These are phyloP conservation scores for Bertia moriformis DNA, from an alignment of 2,329 filamentous ascomycete species.

Conservation along the genomic window DNA sequence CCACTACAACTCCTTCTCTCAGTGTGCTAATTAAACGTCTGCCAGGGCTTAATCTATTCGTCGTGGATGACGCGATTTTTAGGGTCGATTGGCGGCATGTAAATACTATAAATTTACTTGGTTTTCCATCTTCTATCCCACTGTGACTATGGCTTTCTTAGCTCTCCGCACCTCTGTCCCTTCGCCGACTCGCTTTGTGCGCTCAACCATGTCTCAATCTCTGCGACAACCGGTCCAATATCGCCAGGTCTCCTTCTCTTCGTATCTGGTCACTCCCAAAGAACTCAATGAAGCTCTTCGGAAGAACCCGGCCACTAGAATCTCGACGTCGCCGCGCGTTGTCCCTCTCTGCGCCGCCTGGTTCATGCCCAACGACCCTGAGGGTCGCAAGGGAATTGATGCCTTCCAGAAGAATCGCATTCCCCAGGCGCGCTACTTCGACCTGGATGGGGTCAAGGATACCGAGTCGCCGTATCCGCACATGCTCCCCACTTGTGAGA, in stretches of 20 bases:
- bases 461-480: conserved; percentile 80
- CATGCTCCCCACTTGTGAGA: conserved; percentile 74
- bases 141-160: background rate
- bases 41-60: too few species aligned
- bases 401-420: conserved; percentile 73
- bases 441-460: conserved; percentile 84
- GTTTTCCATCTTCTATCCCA: too few species aligned
- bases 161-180: background rate
- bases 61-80: too few species aligned
- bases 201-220: too few species aligned
- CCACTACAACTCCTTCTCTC: too few species aligned
- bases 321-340: conserved; percentile 68
- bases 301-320: conserved; percentile 65
- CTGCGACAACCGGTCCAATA: background rate
- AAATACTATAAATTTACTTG: too few species aligned
- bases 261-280: conserved; percentile 73
- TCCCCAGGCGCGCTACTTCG: conserved; percentile 84
- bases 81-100: too few species aligned
- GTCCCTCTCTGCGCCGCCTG: conserved; percentile 85
- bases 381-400: conserved; percentile 60
- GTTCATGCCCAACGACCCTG: conserved; percentile 79
- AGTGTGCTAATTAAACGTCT: too few species aligned
- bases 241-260: conserved; percentile 35
- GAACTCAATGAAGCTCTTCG: conserved; percentile 71
- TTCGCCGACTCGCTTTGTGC: background rate